Percentiles rank a stretch among this genome's conserved stretches.
phyloP scores from a whole-genome alignment of 2,329 filamentous ascomycete species.

The Pyrenophora graminea region DNA sequence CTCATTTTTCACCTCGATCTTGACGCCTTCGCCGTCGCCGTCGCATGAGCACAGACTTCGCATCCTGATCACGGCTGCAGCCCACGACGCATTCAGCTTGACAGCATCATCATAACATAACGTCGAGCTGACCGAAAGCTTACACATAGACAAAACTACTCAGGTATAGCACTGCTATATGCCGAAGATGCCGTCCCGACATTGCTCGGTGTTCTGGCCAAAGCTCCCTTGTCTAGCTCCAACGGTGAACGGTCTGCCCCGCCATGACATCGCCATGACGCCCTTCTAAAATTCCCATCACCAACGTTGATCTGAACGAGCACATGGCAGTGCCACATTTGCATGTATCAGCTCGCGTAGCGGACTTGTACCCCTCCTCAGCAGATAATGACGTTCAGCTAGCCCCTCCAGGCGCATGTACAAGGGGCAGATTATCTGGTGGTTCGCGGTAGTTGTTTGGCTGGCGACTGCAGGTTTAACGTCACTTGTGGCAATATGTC shows the following conservation, averaged over 20 bases:
- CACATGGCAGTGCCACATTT: slow-evolving; percentile 18
- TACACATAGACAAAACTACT: neutral
- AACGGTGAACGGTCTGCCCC: slow-evolving; percentile 20
- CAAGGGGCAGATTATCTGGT: slow-evolving; percentile 25
- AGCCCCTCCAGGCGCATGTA: slow-evolving; percentile 31
- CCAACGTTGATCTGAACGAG: slow-evolving; percentile 21
- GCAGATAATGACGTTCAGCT: slow-evolving; percentile 37
- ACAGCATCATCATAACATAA: neutral
- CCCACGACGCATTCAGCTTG: neutral
- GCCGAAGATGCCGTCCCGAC: slow-evolving; percentile 9
- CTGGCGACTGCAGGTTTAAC: slow-evolving; percentile 13
- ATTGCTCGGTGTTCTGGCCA: slow-evolving; percentile 13
- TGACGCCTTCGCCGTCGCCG: neutral
- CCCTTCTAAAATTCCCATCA: slow-evolving; percentile 17
- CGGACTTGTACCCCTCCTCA: slow-evolving; percentile 26
- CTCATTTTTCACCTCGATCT: neutral
- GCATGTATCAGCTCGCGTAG: slow-evolving; percentile 8
- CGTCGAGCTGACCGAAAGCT: slow-evolving; percentile 3
- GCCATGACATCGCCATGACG: slow-evolving; percentile 39
- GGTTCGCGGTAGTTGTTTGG: slow-evolving; percentile 27
- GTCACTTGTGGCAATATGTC: slow-evolving; percentile 28
- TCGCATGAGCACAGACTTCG: neutral
- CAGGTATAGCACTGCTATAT: neutral
- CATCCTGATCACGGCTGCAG: neutral
- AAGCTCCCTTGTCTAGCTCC: slow-evolving; percentile 11